These are phyloP conservation scores for Sergeia podlipaevii DNA, from an alignment of 208 protist genomes.

Conservation along the genomic window DNA sequence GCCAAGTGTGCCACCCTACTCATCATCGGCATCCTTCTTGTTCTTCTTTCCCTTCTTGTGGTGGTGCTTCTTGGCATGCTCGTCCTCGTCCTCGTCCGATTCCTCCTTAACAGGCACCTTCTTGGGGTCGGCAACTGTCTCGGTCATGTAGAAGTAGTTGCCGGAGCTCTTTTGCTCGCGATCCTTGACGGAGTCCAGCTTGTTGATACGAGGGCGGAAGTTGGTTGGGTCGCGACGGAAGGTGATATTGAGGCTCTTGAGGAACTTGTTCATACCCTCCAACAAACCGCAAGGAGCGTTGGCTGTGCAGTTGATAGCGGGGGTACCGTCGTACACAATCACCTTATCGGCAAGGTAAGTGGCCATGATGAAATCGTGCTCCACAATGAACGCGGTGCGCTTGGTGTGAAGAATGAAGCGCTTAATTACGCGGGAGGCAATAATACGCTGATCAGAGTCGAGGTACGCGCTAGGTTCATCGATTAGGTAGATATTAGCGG, in stretches of 20 bases:
- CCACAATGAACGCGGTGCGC: slow-evolving; percentile 99
- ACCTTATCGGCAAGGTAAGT: slow-evolving; percentile 99
- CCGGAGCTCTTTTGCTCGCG: slow-evolving; percentile 97
- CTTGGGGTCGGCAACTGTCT: slow-evolving; percentile 30
- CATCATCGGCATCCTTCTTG: slow-evolving; percentile 72
- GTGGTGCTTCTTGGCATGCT: slow-evolving; percentile 23
- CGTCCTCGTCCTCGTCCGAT: slow-evolving; percentile 5
- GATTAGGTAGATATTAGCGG: slow-evolving; percentile 99
- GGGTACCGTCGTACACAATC: slow-evolving; percentile 98
- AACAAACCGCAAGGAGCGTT: slow-evolving; percentile 80
- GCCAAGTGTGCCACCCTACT: no score
- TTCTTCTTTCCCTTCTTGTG: slow-evolving; percentile 21
- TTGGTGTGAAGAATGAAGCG: slow-evolving; percentile 99
- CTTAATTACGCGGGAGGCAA: slow-evolving; percentile 98
- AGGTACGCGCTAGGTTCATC: slow-evolving; percentile 99
- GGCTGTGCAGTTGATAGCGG: slow-evolving; percentile 94
- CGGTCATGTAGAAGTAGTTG: slow-evolving; percentile 98
- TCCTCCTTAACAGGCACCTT: not conserved
- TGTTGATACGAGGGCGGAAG: slow-evolving; percentile 99
- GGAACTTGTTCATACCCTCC: slow-evolving; percentile 98
- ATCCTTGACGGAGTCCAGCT: slow-evolving; percentile 98
- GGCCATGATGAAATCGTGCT: slow-evolving; percentile 99
- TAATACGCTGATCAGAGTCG: slow-evolving; percentile 99
- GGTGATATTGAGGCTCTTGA: slow-evolving; percentile 97
- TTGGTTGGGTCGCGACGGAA: slow-evolving; percentile 99